phyloP scores from a whole-genome alignment of 371 early-diverging fungal species.

The Coemansia sp. region DNA sequence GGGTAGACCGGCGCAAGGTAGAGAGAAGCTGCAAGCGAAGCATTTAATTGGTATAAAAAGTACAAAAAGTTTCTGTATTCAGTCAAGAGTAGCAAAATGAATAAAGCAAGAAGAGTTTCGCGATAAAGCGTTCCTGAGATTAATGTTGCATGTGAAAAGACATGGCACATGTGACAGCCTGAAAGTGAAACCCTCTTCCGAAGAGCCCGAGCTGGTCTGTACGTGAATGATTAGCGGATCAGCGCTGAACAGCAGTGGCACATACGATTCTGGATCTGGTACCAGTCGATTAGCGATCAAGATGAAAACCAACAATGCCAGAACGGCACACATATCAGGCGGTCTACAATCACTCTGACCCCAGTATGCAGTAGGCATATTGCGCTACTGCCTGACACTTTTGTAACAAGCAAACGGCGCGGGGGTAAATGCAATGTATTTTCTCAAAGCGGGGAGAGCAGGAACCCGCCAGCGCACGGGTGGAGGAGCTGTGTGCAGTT shows the following conservation, averaged over 20 bases:
- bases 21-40: slow-evolving; percentile 21
- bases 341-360: too few species aligned
- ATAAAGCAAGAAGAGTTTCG: background rate
- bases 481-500: too few species aligned
- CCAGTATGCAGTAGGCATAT: background rate
- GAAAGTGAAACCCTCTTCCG: slow-evolving; percentile 1
- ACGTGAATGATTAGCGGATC: too few species aligned
- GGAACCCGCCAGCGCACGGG: background rate
- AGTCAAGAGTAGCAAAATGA: background rate
- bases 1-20: slow-evolving; percentile 27
- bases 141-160: background rate
- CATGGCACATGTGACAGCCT: slow-evolving; percentile 3
- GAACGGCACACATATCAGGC: too few species aligned
- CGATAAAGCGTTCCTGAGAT: background rate
- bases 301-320: too few species aligned
- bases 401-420: background rate
- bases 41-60: slow-evolving; percentile 11
- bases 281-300: too few species aligned
- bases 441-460: background rate
- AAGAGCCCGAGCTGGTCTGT: background rate
- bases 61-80: too few species aligned
- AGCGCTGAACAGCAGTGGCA: too few species aligned
- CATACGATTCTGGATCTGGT: too few species aligned
- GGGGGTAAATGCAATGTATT: background rate
- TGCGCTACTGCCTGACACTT: background rate